phyloP scores from a whole-genome alignment of 768 basidiomycete species.

The Lanmaoa pseudosensibilis region DNA sequence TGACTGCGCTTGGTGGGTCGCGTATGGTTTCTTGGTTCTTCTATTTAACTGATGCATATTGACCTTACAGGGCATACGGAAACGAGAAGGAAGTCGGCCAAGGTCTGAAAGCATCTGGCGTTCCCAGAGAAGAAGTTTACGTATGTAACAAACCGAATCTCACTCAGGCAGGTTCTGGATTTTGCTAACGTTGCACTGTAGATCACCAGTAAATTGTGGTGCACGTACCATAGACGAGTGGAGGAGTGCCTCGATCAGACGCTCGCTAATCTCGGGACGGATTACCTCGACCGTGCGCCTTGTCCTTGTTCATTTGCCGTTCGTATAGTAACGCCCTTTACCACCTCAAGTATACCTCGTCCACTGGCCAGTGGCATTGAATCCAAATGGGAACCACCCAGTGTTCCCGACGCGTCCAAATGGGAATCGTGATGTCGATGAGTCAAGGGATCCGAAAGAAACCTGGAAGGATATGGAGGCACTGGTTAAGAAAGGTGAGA shows the following conservation, averaged over 20 bases:
- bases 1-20: conserved; percentile 59
- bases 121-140: conserved; percentile 73
- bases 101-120: conserved; percentile 74
- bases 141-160: conserved; percentile 35
- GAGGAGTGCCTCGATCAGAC: conserved; percentile 75
- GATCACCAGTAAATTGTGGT: conserved; percentile 75
- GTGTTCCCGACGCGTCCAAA: conserved; percentile 57
- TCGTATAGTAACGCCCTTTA: background rate
- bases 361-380: conserved; percentile 81
- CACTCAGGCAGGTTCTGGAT: background rate
- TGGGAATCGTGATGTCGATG: conserved; percentile 66
- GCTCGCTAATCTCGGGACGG: conserved; percentile 73
- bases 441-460: conserved; percentile 62
- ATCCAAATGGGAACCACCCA: conserved; percentile 65
- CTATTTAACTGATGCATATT: conserved; percentile 18
- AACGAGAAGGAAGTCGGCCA: conserved; percentile 85
- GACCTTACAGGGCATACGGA: conserved; percentile 50
- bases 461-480: conserved; percentile 89
- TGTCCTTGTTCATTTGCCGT: background rate
- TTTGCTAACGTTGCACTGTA: conserved; percentile 25
- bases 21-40: background rate
- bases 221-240: conserved; percentile 67
- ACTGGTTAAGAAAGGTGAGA: conserved; percentile 58
- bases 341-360: conserved; percentile 53
- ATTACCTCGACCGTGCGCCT: conserved; percentile 79